phyloP scores from a whole-genome alignment of 768 basidiomycete species.

The Leccinum olivaceopallidum region DNA sequence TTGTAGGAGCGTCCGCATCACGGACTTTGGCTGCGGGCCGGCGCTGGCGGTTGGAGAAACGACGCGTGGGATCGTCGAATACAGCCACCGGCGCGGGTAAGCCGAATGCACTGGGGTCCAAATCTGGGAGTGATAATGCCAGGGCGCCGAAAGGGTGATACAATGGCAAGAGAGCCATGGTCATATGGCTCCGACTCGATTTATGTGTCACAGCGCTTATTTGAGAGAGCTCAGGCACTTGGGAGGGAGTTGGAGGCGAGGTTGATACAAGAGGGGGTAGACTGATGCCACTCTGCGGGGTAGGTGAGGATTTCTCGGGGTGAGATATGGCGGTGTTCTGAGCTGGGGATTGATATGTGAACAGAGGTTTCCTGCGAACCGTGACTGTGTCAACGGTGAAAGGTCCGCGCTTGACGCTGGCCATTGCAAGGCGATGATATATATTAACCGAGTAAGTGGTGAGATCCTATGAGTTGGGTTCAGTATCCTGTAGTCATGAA shows the following conservation, averaged over 20 bases:
- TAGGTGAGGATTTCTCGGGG: constrained; percentile 23
- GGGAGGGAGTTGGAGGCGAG: constrained; percentile 16
- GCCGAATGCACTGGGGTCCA: constrained; percentile 59
- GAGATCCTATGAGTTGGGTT: constrained; percentile 14
- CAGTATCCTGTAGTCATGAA: neutral
- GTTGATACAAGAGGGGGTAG: constrained; percentile 9
- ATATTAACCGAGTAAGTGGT: constrained; percentile 7
- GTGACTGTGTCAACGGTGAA: constrained; percentile 17
- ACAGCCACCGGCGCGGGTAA: constrained; percentile 49
- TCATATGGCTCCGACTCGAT: constrained; percentile 26
- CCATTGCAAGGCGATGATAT: constrained; percentile 19
- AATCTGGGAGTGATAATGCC: constrained; percentile 64
- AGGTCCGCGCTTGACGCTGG: constrained; percentile 22
- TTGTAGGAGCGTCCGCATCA: constrained; percentile 42
- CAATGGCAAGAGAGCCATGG: constrained; percentile 53
- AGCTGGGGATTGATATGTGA: constrained; percentile 60
- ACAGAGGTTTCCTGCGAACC: constrained; percentile 55
- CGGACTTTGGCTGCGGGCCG: constrained; percentile 50
- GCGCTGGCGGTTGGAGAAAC: constrained; percentile 47
- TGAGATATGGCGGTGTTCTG: constrained; percentile 31
- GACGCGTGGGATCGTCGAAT: constrained; percentile 43
- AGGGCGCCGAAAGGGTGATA: constrained; percentile 68
- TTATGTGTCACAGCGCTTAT: constrained; percentile 17
- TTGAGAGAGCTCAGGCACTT: constrained; percentile 14
- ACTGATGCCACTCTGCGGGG: constrained; percentile 17